Evolutionary conservation across 352 stramenopile genomes (phyloP).

Genomic region (Phytophthora litchii): DNA sequence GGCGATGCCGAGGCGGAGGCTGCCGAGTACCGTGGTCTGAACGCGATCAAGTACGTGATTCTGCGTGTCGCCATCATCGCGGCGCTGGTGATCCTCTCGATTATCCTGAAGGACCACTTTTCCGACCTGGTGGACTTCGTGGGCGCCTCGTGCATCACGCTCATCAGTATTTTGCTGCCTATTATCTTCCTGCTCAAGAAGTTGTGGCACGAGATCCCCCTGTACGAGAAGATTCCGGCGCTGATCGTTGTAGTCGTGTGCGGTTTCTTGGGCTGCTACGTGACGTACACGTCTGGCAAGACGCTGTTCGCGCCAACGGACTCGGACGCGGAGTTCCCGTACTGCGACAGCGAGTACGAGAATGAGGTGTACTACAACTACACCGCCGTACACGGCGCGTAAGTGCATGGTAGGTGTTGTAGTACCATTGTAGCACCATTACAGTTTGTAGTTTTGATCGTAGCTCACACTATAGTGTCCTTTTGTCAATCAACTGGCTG

Average conservation of each 20-base stretch:
- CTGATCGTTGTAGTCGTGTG: slow-evolving; percentile 21
- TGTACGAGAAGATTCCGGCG: slow-evolving; percentile 25
- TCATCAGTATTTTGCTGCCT: slow-evolving; percentile 47
- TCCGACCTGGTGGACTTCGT: slow-evolving; percentile 47
- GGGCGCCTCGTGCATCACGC: slow-evolving; percentile 43
- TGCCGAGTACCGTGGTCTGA: slow-evolving; percentile 39
- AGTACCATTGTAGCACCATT: slow-evolving; percentile 2
- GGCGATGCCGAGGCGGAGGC: slow-evolving; percentile 31
- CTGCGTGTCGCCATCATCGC: slow-evolving; percentile 46
- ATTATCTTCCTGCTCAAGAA: slow-evolving; percentile 47
- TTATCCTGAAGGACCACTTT: slow-evolving; percentile 47
- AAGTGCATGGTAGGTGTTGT: slow-evolving; percentile 4
- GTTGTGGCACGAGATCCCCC: slow-evolving; percentile 25
- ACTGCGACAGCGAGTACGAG: slow-evolving; percentile 29
- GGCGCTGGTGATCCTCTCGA: slow-evolving; percentile 40
- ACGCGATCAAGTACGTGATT: slow-evolving; percentile 44
- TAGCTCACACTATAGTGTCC: slow-evolving; percentile 9
- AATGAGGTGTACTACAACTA: slow-evolving; percentile 32
- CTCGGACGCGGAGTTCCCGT: slow-evolving; percentile 23
- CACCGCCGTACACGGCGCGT: slow-evolving; percentile 19
- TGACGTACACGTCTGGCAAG: slow-evolving; percentile 18
- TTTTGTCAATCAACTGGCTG: background rate
- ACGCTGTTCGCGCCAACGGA: slow-evolving; percentile 22
- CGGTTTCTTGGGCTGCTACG: slow-evolving; percentile 26
- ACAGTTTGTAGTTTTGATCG: slow-evolving; percentile 14